Base-by-base conservation (phyloP, 2,329 filamentous ascomycete species). In the Trichoderma endophyticum region DNA sequence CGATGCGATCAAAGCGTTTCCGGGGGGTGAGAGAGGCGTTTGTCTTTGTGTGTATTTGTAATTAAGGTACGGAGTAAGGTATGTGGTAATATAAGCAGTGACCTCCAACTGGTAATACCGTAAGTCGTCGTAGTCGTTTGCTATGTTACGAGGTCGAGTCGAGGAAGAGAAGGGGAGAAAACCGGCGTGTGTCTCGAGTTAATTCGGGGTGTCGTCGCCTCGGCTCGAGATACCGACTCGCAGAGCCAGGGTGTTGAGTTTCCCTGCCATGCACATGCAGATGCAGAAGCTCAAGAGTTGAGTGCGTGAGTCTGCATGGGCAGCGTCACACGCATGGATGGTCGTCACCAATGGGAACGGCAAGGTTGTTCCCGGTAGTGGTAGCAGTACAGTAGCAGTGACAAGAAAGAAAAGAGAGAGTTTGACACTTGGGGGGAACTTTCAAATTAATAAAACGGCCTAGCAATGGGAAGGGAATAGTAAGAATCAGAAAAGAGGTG, bases 171-270 rank as follows among this genome's bases (percentile, higher is more conserved):
- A 43, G 32, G 28, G 6, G 32, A 21, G 32, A 30, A 43, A 9
- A n/a, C 51, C 51, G 28, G 54, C 36, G 51, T 12, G 26, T 32
- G 34, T 68, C 26, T 68, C 15, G 65, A 28, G 24, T 15, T 15
- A n/a, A 59, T 24, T 36, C 34, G n/a, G 32, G 18, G 32, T 21
- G 39, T 61, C 60, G 66, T 51, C n/a, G 59, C 48, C 18, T 71
- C 68, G 68, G 68, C 34, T 54, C 61, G 60, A 43, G 57, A 43
- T 24, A 39, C 68, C 68, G 68, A 71, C 48, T 71, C 36, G 60
- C 60, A 64, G 68, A 51, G 32, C 32, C 60, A 64, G 39, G 68
- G 60, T 59, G 68, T 59, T 24, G 34, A 26, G 24, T 30, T 21
- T 51, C 59, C 43, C 67, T 70, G 56, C 68, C 68, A 65, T 71